Evolutionary conservation across 1,139 yeast species (phyloP).

Genomic region (Blastobotrys serpentis): DNA sequence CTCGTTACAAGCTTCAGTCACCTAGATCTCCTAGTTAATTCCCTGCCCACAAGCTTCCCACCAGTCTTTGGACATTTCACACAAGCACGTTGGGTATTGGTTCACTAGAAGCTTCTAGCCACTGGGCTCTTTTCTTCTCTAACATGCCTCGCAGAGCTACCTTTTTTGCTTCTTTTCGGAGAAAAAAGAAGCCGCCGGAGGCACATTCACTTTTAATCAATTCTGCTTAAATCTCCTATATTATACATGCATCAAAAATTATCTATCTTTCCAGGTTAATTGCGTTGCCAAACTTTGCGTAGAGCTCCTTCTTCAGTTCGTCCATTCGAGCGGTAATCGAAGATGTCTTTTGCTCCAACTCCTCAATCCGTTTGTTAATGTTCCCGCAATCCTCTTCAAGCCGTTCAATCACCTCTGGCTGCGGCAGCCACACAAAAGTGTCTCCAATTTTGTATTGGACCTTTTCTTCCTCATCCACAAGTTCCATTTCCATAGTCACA

Average conservation of each 20-base stretch:
- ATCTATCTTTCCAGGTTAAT: slow-evolving; percentile 66
- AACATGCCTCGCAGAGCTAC: too few relatives aligned
- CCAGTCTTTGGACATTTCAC: too few relatives aligned
- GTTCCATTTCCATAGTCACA: slow-evolving; percentile 77
- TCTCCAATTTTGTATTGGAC: slow-evolving; percentile 68
- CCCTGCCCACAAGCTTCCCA: too few relatives aligned
- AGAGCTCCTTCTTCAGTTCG: slow-evolving; percentile 66
- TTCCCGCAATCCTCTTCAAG: slow-evolving; percentile 60
- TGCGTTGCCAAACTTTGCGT: slow-evolving; percentile 85
- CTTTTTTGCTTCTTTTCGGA: too few relatives aligned
- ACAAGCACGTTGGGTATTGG: too few relatives aligned
- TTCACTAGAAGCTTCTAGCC: too few relatives aligned
- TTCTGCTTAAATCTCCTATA: too few relatives aligned
- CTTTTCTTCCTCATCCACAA: slow-evolving; percentile 73
- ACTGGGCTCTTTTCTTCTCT: too few relatives aligned
- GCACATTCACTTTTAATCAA: too few relatives aligned
- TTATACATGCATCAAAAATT: too few relatives aligned
- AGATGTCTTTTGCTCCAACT: slow-evolving; percentile 49
- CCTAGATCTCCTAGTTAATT: too few relatives aligned
- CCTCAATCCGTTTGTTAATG: slow-evolving; percentile 51
- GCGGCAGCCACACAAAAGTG: slow-evolving; percentile 66
- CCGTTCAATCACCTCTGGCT: slow-evolving; percentile 58
- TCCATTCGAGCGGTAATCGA: slow-evolving; percentile 54
- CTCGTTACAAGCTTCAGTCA: too few relatives aligned
- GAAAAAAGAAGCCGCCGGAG: background rate